Evolutionary conservation across 192 early-diverging fungal species (phyloP).

Genomic region (Spizellomyces punctatus): DNA sequence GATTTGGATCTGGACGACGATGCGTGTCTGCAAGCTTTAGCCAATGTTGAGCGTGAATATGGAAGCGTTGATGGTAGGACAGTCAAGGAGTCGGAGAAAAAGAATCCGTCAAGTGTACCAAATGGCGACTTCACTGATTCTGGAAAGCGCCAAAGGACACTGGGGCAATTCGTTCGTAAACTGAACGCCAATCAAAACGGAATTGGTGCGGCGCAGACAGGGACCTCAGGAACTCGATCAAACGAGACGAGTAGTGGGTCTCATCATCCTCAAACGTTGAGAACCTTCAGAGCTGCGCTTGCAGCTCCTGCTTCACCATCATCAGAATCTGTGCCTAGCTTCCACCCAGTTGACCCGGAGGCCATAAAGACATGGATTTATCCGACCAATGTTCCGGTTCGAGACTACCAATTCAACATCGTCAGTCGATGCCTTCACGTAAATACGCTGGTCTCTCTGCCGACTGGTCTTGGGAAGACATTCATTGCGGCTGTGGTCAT

Average conservation of each 20-base stretch:
- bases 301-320: neutral
- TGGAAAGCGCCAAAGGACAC: neutral
- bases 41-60: neutral
- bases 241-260: neutral
- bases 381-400: conserved; percentile 68
- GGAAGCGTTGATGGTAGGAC: neutral
- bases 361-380: conserved; percentile 71
- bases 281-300: neutral
- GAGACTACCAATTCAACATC: conserved; percentile 89
- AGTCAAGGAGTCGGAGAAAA: neutral
- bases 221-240: no score
- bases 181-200: neutral
- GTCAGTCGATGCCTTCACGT: conserved; percentile 72
- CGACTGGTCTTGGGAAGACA: conserved; percentile 86
- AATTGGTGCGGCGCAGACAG: neutral
- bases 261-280: neutral
- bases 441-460: conserved; percentile 87
- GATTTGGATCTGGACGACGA: conserved; percentile 9
- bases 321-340: neutral
- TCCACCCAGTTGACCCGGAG: conserved; percentile 53
- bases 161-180: neutral
- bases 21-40: neutral
- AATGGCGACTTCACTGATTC: neutral
- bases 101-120: neutral
- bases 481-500: conserved; percentile 95